phyloP scores from a whole-genome alignment of 257 asterid species.

The Paraleonurus japonicus region DNA sequence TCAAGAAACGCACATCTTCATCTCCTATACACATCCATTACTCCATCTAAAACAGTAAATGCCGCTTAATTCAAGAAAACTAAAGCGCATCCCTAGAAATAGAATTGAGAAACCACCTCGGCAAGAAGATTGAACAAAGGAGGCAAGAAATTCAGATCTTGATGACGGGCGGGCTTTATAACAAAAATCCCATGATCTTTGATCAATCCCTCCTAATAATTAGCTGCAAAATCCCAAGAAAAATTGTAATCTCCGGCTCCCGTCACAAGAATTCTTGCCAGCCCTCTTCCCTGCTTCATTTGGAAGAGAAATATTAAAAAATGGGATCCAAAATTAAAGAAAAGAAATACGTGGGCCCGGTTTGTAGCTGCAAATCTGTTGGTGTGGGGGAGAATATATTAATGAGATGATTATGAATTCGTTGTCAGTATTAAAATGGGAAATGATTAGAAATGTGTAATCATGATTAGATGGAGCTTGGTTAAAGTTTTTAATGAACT shows the following conservation, averaged over 20 bases:
- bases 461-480: slow-evolving; percentile 22
- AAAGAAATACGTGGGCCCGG: slow-evolving; percentile 53
- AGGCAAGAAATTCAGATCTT: slow-evolving; percentile 48
- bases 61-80: not conserved
- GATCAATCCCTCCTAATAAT: slow-evolving; percentile 36
- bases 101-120: slow-evolving; percentile 24
- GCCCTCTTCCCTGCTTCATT: slow-evolving; percentile 53
- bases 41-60: slow-evolving; percentile 10
- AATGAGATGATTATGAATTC: slow-evolving; percentile 39
- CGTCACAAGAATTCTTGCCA: slow-evolving; percentile 34
- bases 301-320: slow-evolving; percentile 24
- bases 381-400: slow-evolving; percentile 43
- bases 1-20: not conserved
- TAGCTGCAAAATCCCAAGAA: slow-evolving; percentile 23
- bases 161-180: slow-evolving; percentile 36
- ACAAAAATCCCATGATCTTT: slow-evolving; percentile 34
- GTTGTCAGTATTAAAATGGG: slow-evolving; percentile 32
- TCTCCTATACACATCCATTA: not conserved
- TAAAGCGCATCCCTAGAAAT: not conserved
- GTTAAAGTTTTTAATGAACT: slow-evolving; percentile 24
- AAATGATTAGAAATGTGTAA: slow-evolving; percentile 24
- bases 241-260: slow-evolving; percentile 9
- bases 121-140: slow-evolving; percentile 32
- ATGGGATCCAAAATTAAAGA: slow-evolving; percentile 20
- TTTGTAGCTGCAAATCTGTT: slow-evolving; percentile 59